These are phyloP conservation scores for Effrenium voratum DNA, from an alignment of 73 alveolate species.

Conservation along the genomic window DNA sequence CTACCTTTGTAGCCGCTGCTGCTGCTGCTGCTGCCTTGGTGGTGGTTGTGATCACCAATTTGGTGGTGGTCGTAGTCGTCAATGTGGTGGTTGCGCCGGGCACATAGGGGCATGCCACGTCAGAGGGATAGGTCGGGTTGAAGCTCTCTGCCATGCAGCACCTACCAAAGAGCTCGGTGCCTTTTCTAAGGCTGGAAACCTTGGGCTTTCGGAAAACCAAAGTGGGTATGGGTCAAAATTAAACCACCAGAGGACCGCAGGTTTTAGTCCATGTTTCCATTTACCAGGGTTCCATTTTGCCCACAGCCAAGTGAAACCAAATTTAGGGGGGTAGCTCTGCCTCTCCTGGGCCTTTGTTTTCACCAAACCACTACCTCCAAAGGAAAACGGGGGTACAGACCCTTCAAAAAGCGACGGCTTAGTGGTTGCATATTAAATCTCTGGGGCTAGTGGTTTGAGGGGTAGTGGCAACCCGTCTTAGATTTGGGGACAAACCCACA, in stretches of 20 bases:
- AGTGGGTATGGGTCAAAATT: not conserved
- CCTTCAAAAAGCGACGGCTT: not conserved
- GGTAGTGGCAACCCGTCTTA: not conserved
- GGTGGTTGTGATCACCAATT: not conserved
- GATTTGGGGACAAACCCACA: not conserved
- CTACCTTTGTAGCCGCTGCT: too few relatives aligned
- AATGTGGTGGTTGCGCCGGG: not conserved
- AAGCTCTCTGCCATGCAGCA: slow-evolving; percentile 88
- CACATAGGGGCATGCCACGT: slow-evolving; percentile 59
- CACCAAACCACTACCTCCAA: not conserved
- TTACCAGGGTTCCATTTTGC: not conserved
- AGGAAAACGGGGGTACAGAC: not conserved
- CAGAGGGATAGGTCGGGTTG: slow-evolving; percentile 35
- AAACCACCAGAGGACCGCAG: not conserved
- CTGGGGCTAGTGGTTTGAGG: too few relatives aligned
- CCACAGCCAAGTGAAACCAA: not conserved
- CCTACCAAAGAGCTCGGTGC: not conserved
- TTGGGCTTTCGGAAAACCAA: not conserved
- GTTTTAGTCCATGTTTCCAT: not conserved
- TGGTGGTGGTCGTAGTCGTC: slow-evolving; percentile 21
- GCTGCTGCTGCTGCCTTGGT: not conserved
- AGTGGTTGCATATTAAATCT: not conserved
- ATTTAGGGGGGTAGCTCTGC: not conserved
- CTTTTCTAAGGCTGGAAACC: not conserved
- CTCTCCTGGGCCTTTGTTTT: not conserved